These are phyloP conservation scores for Ganoderma leucocontextum DNA, from an alignment of 1,284 basidiomycete species.

Conservation along the genomic window DNA sequence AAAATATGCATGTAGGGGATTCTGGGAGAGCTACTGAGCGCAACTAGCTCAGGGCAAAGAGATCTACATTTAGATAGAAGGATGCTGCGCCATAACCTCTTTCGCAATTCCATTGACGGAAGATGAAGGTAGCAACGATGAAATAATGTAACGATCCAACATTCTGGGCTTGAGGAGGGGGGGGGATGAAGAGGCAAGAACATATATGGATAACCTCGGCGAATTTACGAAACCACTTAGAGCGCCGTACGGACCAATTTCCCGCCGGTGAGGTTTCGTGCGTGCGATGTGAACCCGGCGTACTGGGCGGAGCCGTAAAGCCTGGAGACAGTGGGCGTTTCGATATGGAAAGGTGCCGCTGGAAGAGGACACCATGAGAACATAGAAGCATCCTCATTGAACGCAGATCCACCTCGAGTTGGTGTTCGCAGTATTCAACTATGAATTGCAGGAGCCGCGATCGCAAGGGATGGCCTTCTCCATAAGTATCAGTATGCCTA, in stretches of 20 bases:
- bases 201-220: neutral
- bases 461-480: neutral
- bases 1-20: too few species aligned
- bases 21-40: too few species aligned
- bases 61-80: too few species aligned
- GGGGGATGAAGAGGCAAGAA: neutral
- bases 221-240: neutral
- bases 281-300: neutral
- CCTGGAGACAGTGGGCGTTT: neutral
- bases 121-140: neutral
- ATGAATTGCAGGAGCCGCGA: neutral
- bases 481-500: neutral
- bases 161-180: neutral
- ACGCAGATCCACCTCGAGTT: neutral
- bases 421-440: neutral
- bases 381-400: neutral
- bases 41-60: too few species aligned
- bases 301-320: neutral
- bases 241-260: neutral
- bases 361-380: conserved; percentile 1
- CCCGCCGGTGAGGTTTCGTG: neutral
- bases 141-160: too few species aligned
- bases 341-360: neutral
- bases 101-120: neutral
- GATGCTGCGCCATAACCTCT: too few species aligned